A percentile compares a stretch with the other conserved stretches of the same genome.
phyloP scores from a whole-genome alignment of 2,329 filamentous ascomycete species.

The Xylariales sp. region DNA sequence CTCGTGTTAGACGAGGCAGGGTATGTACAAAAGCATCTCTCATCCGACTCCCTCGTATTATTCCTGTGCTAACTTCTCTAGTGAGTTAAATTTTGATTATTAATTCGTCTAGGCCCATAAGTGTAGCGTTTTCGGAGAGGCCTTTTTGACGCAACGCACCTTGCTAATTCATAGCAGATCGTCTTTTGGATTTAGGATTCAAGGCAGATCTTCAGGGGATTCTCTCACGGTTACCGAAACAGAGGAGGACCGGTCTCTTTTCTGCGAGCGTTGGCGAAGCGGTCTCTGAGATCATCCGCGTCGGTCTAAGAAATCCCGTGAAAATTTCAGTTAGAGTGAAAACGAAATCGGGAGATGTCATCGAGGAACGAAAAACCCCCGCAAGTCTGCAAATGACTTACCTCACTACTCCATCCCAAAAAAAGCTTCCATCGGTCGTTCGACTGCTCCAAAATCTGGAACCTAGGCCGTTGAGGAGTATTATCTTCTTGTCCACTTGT shows the following conservation, averaged over 20 bases:
- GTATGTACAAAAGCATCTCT: constrained; percentile 26
- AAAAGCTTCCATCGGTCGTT: constrained; percentile 81
- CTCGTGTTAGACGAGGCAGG: constrained; percentile 90
- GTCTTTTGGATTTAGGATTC: constrained; percentile 92
- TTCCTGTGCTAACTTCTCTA: constrained; percentile 23
- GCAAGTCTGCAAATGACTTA: constrained; percentile 95
- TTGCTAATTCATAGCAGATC: constrained; percentile 61
- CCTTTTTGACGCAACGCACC: background rate
- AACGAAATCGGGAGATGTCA: constrained; percentile 71
- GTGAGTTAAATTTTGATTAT: constrained; percentile 23
- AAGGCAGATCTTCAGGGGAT: constrained; percentile 91
- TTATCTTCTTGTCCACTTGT: constrained; percentile 93
- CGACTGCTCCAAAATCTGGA: constrained; percentile 76
- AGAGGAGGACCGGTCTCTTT: constrained; percentile 91
- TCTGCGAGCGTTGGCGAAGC: constrained; percentile 97
- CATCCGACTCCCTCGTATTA: background rate
- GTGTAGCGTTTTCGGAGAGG: background rate
- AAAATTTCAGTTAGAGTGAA: constrained; percentile 96
- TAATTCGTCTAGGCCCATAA: background rate
- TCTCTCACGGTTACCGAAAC: constrained; percentile 85
- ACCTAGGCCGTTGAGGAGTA: constrained; percentile 83
- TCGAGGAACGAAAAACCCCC: constrained; percentile 87
- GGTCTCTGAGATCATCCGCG: constrained; percentile 89
- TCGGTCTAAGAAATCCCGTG: constrained; percentile 88
- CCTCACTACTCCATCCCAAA: constrained; percentile 76